phyloP scores from a whole-genome alignment of 2,329 filamentous ascomycete genomes.

The Periglandula ipomoeae region DNA sequence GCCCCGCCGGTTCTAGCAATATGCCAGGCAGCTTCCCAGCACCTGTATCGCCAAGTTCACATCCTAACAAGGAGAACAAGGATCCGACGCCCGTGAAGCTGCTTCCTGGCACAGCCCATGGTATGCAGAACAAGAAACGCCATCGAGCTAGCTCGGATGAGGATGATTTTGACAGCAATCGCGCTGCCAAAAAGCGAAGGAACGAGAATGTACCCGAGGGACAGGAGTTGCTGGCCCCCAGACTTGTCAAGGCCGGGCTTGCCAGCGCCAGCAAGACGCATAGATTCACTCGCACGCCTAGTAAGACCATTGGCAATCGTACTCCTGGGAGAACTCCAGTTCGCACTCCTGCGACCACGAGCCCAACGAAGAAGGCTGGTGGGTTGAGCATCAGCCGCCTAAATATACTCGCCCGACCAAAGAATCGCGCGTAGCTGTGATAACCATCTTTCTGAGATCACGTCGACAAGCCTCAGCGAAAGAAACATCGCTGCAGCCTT shows the following conservation, averaged over 20 bases:
- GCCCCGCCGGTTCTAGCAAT: slow-evolving; percentile 35
- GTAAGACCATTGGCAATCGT: slow-evolving; percentile 14
- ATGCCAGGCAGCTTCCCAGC: slow-evolving; percentile 50
- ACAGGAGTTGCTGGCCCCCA: slow-evolving; percentile 42
- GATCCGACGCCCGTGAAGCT: slow-evolving; percentile 27
- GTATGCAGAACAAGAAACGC: slow-evolving; percentile 58
- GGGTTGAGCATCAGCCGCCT: slow-evolving; percentile 49
- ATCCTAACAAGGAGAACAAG: slow-evolving; percentile 47
- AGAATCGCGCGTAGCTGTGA: slow-evolving; percentile 37
- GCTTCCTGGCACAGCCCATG: slow-evolving; percentile 45
- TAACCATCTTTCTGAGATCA: neutral
- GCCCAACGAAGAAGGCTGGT: slow-evolving; percentile 42
- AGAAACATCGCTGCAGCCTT: too few relatives aligned
- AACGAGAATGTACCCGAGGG: slow-evolving; percentile 39
- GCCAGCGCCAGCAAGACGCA: slow-evolving; percentile 26
- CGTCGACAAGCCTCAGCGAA: too few relatives aligned
- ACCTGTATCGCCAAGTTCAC: slow-evolving; percentile 19
- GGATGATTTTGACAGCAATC: slow-evolving; percentile 41
- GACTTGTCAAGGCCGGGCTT: slow-evolving; percentile 30
- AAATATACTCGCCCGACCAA: slow-evolving; percentile 52
- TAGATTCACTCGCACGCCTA: slow-evolving; percentile 17
- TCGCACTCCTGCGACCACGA: slow-evolving; percentile 22
- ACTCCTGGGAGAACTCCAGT: slow-evolving; percentile 11
- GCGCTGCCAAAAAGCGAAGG: slow-evolving; percentile 51
- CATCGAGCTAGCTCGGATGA: slow-evolving; percentile 48